Evolutionary conservation across 2,329 filamentous ascomycete species (phyloP).

Genomic region (Colletotrichum ledebouriae): DNA sequence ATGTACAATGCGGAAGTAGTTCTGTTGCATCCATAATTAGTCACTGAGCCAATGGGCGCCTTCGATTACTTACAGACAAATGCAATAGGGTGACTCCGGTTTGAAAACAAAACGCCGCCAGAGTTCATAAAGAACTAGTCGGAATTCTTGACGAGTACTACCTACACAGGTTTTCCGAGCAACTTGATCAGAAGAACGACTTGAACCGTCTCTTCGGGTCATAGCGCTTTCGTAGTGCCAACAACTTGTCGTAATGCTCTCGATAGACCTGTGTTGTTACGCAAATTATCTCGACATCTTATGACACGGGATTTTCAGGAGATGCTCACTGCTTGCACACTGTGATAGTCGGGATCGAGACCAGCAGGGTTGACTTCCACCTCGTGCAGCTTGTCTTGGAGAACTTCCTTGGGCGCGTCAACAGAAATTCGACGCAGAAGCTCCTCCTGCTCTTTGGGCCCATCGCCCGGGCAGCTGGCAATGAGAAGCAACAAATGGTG

Average conservation of each 20-base stretch:
- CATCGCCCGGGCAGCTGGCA: conserved; percentile 20
- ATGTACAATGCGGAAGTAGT: too few relatives aligned
- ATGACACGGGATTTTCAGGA: too few relatives aligned
- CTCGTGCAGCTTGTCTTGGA: background rate
- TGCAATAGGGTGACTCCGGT: too few relatives aligned
- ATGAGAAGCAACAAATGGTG: conserved; percentile 27
- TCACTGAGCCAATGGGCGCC: too few relatives aligned
- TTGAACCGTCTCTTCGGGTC: conserved; percentile 26
- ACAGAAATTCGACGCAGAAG: conserved; percentile 14
- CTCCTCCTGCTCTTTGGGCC: conserved; percentile 22
- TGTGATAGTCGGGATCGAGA: conserved; percentile 24
- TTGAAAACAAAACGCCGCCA: too few relatives aligned
- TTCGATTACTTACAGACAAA: too few relatives aligned
- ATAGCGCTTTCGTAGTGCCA: background rate
- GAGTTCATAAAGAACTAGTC: too few relatives aligned
- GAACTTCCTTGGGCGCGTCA: conserved; percentile 15
- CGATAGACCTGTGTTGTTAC: conserved; percentile 14
- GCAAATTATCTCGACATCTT: too few relatives aligned
- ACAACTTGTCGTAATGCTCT: conserved; percentile 9
- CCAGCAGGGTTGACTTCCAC: conserved; percentile 31
- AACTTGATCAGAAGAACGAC: conserved; percentile 14
- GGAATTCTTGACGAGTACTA: too few relatives aligned
- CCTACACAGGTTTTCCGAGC: background rate
- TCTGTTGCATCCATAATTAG: too few relatives aligned
- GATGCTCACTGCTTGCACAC: conserved; percentile 12